phyloP scores from a whole-genome alignment of 352 stramenopile species.

The Globisporangium apiculatum region DNA sequence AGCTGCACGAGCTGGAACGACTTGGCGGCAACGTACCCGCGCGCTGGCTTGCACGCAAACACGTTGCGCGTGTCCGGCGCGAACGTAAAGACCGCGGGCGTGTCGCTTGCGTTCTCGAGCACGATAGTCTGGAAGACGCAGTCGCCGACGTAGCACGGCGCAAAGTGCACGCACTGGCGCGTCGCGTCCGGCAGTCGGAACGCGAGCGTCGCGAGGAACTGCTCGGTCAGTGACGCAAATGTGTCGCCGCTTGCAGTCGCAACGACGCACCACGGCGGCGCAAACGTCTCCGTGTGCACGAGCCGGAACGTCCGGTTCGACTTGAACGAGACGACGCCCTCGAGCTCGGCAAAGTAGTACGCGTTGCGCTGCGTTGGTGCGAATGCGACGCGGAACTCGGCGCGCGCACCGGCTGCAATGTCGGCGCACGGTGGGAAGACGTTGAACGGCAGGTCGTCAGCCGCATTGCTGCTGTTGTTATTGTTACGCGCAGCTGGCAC shows the following conservation, averaged over 20 bases:
- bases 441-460: conserved; percentile 34
- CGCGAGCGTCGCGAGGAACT: conserved; percentile 86
- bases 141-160: conserved; percentile 85
- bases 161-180: conserved; percentile 69
- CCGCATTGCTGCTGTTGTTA: conserved; percentile 11
- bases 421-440: conserved; percentile 70
- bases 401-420: conserved; percentile 64
- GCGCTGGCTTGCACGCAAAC: conserved; percentile 67
- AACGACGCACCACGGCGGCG: conserved; percentile 84
- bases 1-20: conserved; percentile 82
- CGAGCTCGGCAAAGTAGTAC: conserved; percentile 89
- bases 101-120: conserved; percentile 86
- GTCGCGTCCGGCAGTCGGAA: conserved; percentile 31
- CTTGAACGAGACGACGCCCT: conserved; percentile 87
- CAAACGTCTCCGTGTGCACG: conserved; percentile 89
- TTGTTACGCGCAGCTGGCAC: conserved; percentile 7
- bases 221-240: conserved; percentile 68
- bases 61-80: conserved; percentile 42
- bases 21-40: conserved; percentile 66
- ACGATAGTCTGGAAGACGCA: conserved; percentile 85
- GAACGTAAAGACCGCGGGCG: conserved; percentile 84
- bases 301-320: conserved; percentile 92
- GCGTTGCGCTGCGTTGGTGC: conserved; percentile 60
- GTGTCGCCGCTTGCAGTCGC: conserved; percentile 81
- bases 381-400: conserved; percentile 84